A percentile compares a stretch with the other conserved stretches of the same genome.
Evolutionary conservation across 1,139 yeast genomes (phyloP).

Genomic region (Lodderomyces oxycetoniae): DNA sequence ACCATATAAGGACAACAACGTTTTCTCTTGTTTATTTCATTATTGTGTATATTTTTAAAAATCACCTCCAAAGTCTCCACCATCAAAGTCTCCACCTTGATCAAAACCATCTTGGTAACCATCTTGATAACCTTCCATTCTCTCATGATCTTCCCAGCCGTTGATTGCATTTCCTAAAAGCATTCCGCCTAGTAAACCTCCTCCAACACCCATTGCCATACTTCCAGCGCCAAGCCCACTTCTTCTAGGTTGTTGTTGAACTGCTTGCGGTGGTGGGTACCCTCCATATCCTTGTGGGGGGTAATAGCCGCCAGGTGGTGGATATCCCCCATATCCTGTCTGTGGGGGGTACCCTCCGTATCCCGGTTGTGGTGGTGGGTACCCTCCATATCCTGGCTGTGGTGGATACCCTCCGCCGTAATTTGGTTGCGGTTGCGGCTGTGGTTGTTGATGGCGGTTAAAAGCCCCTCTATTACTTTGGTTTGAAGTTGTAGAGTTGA

Average conservation of each 20-base stretch:
- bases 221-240: conserved; percentile 30
- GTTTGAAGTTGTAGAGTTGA: conserved; percentile 5
- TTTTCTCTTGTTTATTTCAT: too few relatives aligned
- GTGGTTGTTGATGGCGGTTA: conserved; percentile 9
- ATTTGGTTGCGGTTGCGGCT: conserved; percentile 8
- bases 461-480: conserved; percentile 1
- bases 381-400: conserved; percentile 7
- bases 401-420: conserved; percentile 9
- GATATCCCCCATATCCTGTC: conserved; percentile 19
- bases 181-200: conserved; percentile 75
- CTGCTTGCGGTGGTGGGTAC: conserved; percentile 16
- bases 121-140: conserved; percentile 27
- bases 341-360: conserved; percentile 20
- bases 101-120: conserved; percentile 25
- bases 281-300: conserved; percentile 21
- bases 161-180: conserved; percentile 45
- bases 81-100: conserved; percentile 16
- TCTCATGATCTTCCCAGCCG: conserved; percentile 23
- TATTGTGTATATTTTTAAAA: too few relatives aligned
- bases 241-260: conserved; percentile 17
- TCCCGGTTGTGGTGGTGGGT: conserved; percentile 18
- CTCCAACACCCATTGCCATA: conserved; percentile 71
- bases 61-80: conserved; percentile 23
- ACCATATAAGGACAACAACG: too few relatives aligned
- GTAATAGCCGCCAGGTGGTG: conserved; percentile 15